A percentile compares a stretch with the other conserved stretches of the same genome.
Conservation (phyloP, 306 rosid species). For the Luffa acutangula region DNA sequence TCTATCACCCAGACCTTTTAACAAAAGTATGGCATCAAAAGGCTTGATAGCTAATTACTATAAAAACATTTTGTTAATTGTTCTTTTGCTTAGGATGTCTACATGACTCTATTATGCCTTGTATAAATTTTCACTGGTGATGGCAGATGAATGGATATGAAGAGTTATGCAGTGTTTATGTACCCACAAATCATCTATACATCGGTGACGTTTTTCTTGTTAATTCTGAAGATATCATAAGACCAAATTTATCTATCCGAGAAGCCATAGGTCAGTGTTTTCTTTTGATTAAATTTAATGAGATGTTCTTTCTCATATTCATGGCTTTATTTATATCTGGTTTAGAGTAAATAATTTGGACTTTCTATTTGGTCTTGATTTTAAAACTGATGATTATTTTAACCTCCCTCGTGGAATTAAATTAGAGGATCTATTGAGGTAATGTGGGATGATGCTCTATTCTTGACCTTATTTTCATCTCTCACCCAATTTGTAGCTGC, state of each 20-base stretch:
- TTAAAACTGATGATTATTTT: neutral
- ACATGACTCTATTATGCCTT: neutral
- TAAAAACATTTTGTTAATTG: neutral
- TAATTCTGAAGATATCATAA: conserved; percentile 64
- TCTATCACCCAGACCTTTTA: no score
- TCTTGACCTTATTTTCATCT: neutral
- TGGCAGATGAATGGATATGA: conserved; percentile 73
- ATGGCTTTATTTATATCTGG: neutral
- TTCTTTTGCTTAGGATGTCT: neutral
- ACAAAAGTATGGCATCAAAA: neutral
- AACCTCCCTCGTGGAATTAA: neutral
- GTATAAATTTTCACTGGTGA: conserved; percentile 6
- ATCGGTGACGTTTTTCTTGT: conserved; percentile 74
- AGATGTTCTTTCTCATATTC: neutral
- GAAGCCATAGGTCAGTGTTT: conserved; percentile 76
- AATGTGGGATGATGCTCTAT: neutral
- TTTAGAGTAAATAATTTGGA: neutral
- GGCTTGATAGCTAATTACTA: neutral
- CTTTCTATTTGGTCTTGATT: neutral
- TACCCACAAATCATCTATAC: conserved; percentile 88
- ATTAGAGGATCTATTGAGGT: neutral
- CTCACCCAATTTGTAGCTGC: neutral
- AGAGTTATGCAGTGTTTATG: conserved; percentile 87
- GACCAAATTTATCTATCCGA: conserved; percentile 84
- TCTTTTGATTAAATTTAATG: neutral